phyloP scores from a whole-genome alignment of 345 rosid genomes.

The Acer campestre region DNA sequence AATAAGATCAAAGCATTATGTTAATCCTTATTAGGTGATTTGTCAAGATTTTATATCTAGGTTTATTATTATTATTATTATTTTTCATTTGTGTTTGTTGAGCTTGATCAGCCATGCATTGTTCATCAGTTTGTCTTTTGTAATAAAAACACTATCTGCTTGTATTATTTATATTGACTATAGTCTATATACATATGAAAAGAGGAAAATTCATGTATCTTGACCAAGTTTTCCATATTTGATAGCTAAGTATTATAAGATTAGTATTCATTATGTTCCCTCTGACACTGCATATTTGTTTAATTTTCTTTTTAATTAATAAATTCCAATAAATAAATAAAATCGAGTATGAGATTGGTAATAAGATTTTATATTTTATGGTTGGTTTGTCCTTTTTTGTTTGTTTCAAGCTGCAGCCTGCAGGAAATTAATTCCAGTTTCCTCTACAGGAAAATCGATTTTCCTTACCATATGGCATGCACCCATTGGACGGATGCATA shows the following conservation, averaged over 20 bases:
- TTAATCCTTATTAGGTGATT: slow-evolving; percentile 4
- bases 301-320: neutral
- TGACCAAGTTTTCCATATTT: neutral
- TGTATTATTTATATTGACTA: neutral
- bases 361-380: neutral
- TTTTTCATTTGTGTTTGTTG: slow-evolving; percentile 2
- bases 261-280: neutral
- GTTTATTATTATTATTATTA: neutral
- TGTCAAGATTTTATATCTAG: neutral
- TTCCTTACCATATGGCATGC: too few relatives aligned
- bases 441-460: too few relatives aligned
- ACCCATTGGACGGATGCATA: too few relatives aligned
- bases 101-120: neutral
- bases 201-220: neutral
- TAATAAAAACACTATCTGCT: neutral
- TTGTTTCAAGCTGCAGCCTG: neutral
- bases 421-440: neutral
- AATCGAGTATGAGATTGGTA: neutral
- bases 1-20: neutral
- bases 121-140: neutral
- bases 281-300: neutral
- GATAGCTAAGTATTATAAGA: too few relatives aligned
- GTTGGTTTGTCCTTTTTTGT: neutral
- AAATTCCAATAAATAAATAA: neutral
- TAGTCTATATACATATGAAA: neutral